Conservation (phyloP, 192 early-diverging fungal species). For the Coemansia sp. region DNA sequence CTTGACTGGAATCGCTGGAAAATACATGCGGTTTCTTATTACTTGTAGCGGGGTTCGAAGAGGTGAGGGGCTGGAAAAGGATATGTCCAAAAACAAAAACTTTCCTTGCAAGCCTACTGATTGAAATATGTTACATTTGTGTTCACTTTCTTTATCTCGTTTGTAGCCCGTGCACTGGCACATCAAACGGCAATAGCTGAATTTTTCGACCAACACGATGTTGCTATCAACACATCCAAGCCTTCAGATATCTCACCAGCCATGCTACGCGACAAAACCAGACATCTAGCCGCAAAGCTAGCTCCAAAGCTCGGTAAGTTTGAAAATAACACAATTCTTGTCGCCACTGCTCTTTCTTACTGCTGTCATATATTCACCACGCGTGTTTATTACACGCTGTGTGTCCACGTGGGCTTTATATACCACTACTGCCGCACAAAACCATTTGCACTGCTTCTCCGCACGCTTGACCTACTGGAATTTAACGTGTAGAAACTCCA, state of each 20-base stretch:
- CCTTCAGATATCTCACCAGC: slow-evolving; percentile 43
- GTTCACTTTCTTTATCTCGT: background rate
- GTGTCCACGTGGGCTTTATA: background rate
- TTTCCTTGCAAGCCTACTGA: background rate
- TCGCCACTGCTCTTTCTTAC: background rate
- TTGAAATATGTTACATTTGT: background rate
- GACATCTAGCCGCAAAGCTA: slow-evolving; percentile 43
- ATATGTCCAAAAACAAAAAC: background rate
- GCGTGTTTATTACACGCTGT: background rate
- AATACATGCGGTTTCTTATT: background rate
- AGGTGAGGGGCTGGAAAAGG: background rate
- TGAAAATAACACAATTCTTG: background rate
- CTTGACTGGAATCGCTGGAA: background rate
- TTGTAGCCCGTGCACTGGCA: slow-evolving; percentile 50
- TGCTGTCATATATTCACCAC: background rate
- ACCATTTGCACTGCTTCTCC: background rate
- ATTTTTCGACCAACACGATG: slow-evolving; percentile 46
- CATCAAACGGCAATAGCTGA: slow-evolving; percentile 43
- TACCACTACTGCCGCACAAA: background rate
- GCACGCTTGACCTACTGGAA: background rate
- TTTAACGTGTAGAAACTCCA: background rate
- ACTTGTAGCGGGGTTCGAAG: slow-evolving; percentile 29
- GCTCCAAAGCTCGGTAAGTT: slow-evolving; percentile 41
- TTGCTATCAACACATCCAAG: slow-evolving; percentile 48
- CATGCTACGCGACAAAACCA: slow-evolving; percentile 46